A percentile compares a stretch with the other conserved stretches of the same genome.
Evolutionary conservation across 1,139 yeast genomes (phyloP).

Genomic region (Eremothecium sinecaudum): DNA sequence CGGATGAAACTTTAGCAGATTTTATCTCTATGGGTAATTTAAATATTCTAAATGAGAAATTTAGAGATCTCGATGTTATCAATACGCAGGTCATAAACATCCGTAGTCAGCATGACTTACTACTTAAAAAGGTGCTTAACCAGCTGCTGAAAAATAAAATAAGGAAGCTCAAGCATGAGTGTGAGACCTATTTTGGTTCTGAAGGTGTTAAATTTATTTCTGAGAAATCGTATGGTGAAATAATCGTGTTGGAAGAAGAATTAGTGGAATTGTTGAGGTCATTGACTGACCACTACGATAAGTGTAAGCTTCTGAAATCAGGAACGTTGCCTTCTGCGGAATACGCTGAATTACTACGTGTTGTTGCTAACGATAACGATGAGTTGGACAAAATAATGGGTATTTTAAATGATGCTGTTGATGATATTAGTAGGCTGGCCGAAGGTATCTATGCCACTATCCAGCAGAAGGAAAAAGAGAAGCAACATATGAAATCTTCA

Average conservation of each 20-base stretch:
- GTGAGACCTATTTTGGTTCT: conserved; percentile 14
- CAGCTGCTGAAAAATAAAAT: conserved; percentile 19
- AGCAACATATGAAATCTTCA: conserved; percentile 22
- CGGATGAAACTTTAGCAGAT: conserved; percentile 32
- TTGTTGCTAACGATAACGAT: conserved; percentile 33
- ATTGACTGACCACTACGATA: conserved; percentile 75
- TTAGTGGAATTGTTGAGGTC: conserved; percentile 62
- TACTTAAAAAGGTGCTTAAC: conserved; percentile 21
- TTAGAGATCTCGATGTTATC: conserved; percentile 28
- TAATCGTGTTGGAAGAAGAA: conserved; percentile 53
- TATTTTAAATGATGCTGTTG: conserved; percentile 30
- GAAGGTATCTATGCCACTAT: conserved; percentile 18
- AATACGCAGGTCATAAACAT: conserved; percentile 26
- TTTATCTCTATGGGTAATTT: conserved; percentile 39
- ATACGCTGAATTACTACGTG: conserved; percentile 33
- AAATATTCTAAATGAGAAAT: conserved; percentile 27
- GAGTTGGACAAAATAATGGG: conserved; percentile 33
- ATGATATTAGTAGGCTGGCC: conserved; percentile 26
- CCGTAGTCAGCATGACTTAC: conserved; percentile 21
- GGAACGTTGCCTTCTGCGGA: conserved; percentile 20
- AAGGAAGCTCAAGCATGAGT: conserved; percentile 14
- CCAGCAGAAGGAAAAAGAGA: conserved; percentile 9
- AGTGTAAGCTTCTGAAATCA: conserved; percentile 40
- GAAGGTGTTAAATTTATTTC: conserved; percentile 16
- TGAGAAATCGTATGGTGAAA: conserved; percentile 25